phyloP scores from a whole-genome alignment of 768 basidiomycete species.

The Mycena maculata region DNA sequence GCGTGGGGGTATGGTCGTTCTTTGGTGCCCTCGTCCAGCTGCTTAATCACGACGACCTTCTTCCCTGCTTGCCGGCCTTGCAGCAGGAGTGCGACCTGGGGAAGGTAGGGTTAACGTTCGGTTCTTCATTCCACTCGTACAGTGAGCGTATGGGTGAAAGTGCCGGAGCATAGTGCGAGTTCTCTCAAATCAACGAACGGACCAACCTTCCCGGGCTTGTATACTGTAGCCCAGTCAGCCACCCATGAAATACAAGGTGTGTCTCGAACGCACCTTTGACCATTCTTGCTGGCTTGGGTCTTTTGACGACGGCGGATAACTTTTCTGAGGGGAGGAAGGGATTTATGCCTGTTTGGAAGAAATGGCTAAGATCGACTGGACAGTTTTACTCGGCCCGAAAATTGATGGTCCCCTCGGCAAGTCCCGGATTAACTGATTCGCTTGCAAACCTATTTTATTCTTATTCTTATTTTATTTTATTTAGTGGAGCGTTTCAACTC shows the following conservation, averaged over 20 bases:
- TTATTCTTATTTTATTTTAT: too few relatives aligned
- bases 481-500: too few relatives aligned
- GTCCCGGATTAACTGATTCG: too few relatives aligned
- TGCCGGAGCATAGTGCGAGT: background rate
- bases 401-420: too few relatives aligned
- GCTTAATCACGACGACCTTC: conserved; percentile 99
- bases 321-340: too few relatives aligned
- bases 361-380: too few relatives aligned
- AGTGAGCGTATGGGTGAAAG: background rate
- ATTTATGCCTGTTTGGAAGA: too few relatives aligned
- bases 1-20: conserved; percentile 97
- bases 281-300: conserved; percentile 48
- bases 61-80: conserved; percentile 99
- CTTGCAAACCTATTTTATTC: too few relatives aligned
- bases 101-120: background rate
- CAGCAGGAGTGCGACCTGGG: conserved; percentile 93
- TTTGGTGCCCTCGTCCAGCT: conserved; percentile 96
- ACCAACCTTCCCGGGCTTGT: conserved; percentile 92
- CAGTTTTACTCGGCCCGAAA: too few relatives aligned
- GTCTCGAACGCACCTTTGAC: conserved; percentile 67
- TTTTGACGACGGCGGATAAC: too few relatives aligned
- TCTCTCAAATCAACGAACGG: background rate
- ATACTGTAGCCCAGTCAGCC: conserved; percentile 62
- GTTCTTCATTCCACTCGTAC: too few relatives aligned
- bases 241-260: conserved; percentile 19